Percentiles rank a stretch among this genome's conserved stretches.
phyloP scores from a whole-genome alignment of 805 yeast genomes.

The Yamadazyma philogaea region DNA sequence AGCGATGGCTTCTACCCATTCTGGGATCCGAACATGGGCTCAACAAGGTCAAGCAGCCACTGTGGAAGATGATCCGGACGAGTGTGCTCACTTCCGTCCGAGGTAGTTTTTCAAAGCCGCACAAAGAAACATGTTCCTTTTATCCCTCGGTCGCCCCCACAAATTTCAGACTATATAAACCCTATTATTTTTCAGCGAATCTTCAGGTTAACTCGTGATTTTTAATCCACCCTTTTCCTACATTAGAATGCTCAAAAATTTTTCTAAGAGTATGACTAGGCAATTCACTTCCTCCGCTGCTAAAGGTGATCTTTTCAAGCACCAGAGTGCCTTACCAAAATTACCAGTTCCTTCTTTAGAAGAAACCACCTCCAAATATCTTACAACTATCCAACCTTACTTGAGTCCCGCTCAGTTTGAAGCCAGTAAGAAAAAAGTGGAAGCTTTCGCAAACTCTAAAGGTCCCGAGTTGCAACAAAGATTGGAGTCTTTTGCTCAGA shows the following conservation, averaged over 20 bases:
- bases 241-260: constrained; percentile 8
- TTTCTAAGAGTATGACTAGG: constrained; percentile 12
- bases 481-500: constrained; percentile 53
- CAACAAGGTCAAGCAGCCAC: too few species aligned
- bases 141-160: constrained; percentile 14
- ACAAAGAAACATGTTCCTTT: constrained; percentile 4
- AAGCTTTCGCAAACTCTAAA: constrained; percentile 57
- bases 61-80: too few species aligned
- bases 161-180: constrained; percentile 5
- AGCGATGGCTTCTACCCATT: too few species aligned
- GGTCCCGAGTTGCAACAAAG: constrained; percentile 70
- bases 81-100: too few species aligned
- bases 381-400: constrained; percentile 70
- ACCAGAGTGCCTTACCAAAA: constrained; percentile 71
- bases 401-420: constrained; percentile 50
- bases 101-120: too few species aligned
- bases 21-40: too few species aligned
- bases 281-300: constrained; percentile 25
- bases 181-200: neutral
- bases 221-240: neutral
- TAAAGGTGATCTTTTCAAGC: constrained; percentile 68
- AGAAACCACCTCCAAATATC: constrained; percentile 65
- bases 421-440: constrained; percentile 52
- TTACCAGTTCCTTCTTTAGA: constrained; percentile 84
- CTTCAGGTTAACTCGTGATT: neutral